Evolutionary conservation across 805 yeast genomes (phyloP), one percentile per base, ranked within the genome.

Genomic region (Myxozyma monticola): DNA sequence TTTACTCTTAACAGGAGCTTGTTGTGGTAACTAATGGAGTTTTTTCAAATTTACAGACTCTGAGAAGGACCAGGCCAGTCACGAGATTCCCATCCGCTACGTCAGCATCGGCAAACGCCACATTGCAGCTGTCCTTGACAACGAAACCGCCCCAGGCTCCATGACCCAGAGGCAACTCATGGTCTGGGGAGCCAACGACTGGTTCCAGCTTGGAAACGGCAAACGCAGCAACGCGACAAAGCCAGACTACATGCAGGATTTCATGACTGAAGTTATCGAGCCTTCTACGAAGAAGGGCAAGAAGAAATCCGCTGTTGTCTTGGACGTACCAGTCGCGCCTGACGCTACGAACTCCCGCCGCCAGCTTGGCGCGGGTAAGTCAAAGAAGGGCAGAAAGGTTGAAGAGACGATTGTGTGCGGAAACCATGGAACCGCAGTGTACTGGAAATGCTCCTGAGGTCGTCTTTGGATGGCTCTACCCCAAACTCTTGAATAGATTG

Each of bases 121-220:
- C 62, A 71, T 73, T 0, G 74, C 83, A 38, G 77, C 83, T 9
- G 79, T 80, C 8, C 68, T 85, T 49, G 67, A 73, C 36, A 84
- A 84, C 54, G 76, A 76, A 21, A 17, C 47, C 6, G 46, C 28
- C 34, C 39, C 14, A 5, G 33, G 37, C n/a, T 31, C 20, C 24
- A 30, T 29, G 14, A 20, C 20, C 15, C 49, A 51, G 18, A 42
- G 57, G 10, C 54, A 56, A 10, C 29, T 59, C 9, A 22, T 55
- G 18, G 26, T 59, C 39, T 88, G 96, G 88, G 99, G 99, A 21
- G 84, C 81, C 37, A 91, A 90, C 67, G 85, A 81, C 62, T 72
- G 58, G 60, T 95, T 91, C 21, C 96, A 91, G 69, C 74, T 87
- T 37, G 96, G 95, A 10, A 87, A 82, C 62, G 95, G 96, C 25